Conservation (phyloP, 2,329 filamentous ascomycete species). For the Penicillium sp. region DNA sequence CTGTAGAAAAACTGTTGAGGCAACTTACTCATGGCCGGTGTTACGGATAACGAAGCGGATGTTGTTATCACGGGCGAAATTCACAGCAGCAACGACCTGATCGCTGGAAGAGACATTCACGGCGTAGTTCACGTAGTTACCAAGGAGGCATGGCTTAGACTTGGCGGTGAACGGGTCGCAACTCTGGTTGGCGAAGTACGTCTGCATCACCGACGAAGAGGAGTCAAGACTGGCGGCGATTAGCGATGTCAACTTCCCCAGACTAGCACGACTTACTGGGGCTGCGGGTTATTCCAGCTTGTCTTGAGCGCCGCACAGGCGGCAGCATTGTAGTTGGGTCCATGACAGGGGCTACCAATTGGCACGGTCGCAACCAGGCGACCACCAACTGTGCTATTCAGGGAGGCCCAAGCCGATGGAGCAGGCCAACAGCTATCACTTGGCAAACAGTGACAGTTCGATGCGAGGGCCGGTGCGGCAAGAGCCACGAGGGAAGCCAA, state of each 20-base stretch:
- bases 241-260: background rate
- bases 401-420: conserved; percentile 30
- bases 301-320: conserved; percentile 22
- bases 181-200: conserved; percentile 34
- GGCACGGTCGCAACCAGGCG: conserved; percentile 42
- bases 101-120: conserved; percentile 35
- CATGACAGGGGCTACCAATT: conserved; percentile 41
- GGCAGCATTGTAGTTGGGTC: conserved; percentile 24
- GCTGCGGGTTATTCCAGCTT: conserved; percentile 30
- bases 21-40: conserved; percentile 43
- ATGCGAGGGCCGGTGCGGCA: conserved; percentile 12
- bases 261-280: conserved; percentile 23
- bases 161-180: conserved; percentile 33
- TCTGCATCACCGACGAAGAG: conserved; percentile 36
- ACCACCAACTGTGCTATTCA: conserved; percentile 42
- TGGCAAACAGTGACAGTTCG: conserved; percentile 32
- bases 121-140: conserved; percentile 36
- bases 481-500: conserved; percentile 17
- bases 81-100: conserved; percentile 32
- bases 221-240: conserved; percentile 21
- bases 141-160: conserved; percentile 27
- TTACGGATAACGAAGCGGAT: conserved; percentile 52
- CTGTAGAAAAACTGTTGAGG: no score
- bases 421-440: conserved; percentile 42
- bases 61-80: conserved; percentile 51